Evolutionary conservation across 129 eudicot genomes (phyloP).

Genomic region (Dittrichia graveolens): DNA sequence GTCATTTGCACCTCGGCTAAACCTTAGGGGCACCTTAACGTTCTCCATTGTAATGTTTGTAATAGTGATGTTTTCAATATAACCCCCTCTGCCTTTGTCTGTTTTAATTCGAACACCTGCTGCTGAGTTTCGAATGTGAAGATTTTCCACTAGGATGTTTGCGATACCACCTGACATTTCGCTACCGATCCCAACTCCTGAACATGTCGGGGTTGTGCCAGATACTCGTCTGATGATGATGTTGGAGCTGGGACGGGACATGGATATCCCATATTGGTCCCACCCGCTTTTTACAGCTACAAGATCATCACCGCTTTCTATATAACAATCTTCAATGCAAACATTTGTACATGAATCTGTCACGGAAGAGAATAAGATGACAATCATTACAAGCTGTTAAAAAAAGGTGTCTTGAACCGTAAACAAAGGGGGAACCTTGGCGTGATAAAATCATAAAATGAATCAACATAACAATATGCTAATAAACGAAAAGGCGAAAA

Average conservation of each 20-base stretch:
- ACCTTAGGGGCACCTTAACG: conserved; percentile 87
- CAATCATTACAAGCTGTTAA: not conserved
- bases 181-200: conserved; percentile 96
- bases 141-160: conserved; percentile 62
- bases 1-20: conserved; percentile 88
- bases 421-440: not conserved
- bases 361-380: not conserved
- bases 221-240: conserved; percentile 80
- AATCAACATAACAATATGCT: not conserved
- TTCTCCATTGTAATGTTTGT: conserved; percentile 68
- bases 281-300: conserved; percentile 97
- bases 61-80: conserved; percentile 69
- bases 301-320: conserved; percentile 97
- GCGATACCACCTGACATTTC: conserved; percentile 97
- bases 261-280: conserved; percentile 89
- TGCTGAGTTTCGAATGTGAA: conserved; percentile 77
- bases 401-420: no score
- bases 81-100: conserved; percentile 94
- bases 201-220: conserved; percentile 97
- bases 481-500: not conserved
- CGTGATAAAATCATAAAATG: not conserved
- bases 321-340: conserved; percentile 91
- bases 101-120: conserved; percentile 92
- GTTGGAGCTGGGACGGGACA: conserved; percentile 81
- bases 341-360: conserved; percentile 88